These are phyloP conservation scores for Agaricus blazei DNA, from an alignment of 768 basidiomycete genomes.

Conservation along the genomic window DNA sequence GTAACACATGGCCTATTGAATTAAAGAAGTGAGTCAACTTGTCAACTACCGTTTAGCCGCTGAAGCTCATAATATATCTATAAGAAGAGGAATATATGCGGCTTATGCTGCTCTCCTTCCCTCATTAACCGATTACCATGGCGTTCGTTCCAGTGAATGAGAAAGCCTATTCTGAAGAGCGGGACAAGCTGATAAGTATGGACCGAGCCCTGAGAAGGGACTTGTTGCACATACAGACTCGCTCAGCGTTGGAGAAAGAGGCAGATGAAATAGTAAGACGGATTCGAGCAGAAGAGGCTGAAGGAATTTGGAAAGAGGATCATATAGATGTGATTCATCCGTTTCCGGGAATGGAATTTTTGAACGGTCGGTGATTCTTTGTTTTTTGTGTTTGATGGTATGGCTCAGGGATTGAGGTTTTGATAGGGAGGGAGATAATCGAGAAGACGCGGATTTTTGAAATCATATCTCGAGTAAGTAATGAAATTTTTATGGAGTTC, in stretches of 20 bases:
- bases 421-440: conserved; percentile 49
- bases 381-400: not conserved
- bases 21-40: too few species aligned
- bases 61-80: too few species aligned
- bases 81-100: not conserved
- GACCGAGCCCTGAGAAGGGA: conserved; percentile 55
- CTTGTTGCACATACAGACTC: conserved; percentile 17
- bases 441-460: conserved; percentile 56
- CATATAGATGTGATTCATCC: conserved; percentile 8
- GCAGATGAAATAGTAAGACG: conserved; percentile 42
- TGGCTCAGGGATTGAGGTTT: not conserved
- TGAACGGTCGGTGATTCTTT: conserved; percentile 44
- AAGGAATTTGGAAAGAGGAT: conserved; percentile 6
- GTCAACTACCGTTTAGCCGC: too few species aligned
- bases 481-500: not conserved
- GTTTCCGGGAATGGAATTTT: conserved; percentile 13
- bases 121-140: not conserved
- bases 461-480: conserved; percentile 50
- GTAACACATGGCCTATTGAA: too few species aligned
- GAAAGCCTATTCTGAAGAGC: conserved; percentile 23
- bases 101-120: not conserved
- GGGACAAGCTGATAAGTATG: conserved; percentile 30
- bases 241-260: conserved; percentile 34
- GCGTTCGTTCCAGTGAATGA: not conserved
- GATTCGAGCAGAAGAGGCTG: conserved; percentile 11